Base-by-base conservation (phyloP, 225 moss, liverwort and hornwort genomes). In the Takakia lepidozioides region DNA sequence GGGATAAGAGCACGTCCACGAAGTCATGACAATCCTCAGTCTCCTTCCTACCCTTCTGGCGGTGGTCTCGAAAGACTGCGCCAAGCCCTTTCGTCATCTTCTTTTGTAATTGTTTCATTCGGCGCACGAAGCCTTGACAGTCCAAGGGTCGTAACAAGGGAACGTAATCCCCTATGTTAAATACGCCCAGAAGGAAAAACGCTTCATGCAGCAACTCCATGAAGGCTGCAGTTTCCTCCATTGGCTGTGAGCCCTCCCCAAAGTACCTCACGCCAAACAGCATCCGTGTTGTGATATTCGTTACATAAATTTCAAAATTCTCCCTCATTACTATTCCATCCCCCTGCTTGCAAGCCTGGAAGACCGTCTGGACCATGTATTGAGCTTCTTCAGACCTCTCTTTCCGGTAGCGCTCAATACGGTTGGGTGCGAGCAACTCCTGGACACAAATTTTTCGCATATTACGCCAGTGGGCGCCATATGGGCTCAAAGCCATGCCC, bases 161-260 rank as follows among this genome's bases (percentile, higher is more conserved):
- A 1, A 56, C 0, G 27, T 7, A 45, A 23, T 56, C 56, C 19
- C 24, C 27, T 2, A 56, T 6, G 44, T 56, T 45, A 14, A 56
- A 20, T 18, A 21, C 2, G 3, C 56, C 56, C 2, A 18, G 1
- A 5, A 45, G 27, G 3, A 10, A 19, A 3, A 56, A 17, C 5
- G 2, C 11, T 3, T 44, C 27, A 8, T 10, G 2, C 1, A 56
- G 2, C 7, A 45, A 4, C 38, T 28, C 56, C 17, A 21, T 19
- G 27, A 32, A 30, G 15, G 17, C 29, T 17, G 19, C 21, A 7
- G n/a, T 11, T 3, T 42, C 57, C n/a, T 11, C 5, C 1, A 20
- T 23, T 2, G 19, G 16, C 10, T 34, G 3, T 9, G 17, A 1
- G 13, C 25, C 22, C 15, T 27, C n/a, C 24, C 7, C 20, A 19